Evolutionary conservation across 2,329 filamentous ascomycete species (phyloP), one percentile per base, ranked within the genome.

Genomic region (Coleophoma eucalyptorum): DNA sequence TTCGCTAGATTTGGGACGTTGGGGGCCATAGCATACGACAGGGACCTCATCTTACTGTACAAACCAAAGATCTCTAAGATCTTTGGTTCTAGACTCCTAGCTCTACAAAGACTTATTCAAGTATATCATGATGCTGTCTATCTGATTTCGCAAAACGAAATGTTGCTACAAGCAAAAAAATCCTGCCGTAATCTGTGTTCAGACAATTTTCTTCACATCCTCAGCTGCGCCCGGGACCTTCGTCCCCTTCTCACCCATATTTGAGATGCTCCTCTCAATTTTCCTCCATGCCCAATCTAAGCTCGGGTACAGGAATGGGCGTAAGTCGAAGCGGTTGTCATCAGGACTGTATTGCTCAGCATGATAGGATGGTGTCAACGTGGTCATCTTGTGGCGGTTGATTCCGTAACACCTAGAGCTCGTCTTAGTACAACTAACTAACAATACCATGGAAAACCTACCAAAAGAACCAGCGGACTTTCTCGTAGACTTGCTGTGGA

Each of bases 371-470:
- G 61, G 60, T 18, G 35, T 38, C 74, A 73, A 3, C 77, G 81
- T 74, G 3, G 77, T 81, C 71, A 78, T 77, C 65, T 86, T 86
- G 60, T 86, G 82, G 11, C 83, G 65, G 61, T 86, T 86, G 58
- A 84, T 80, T 0, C 73, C 71, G 62, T 82, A 80, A 55, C 46
- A 43, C 46, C 72, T 75, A 47, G 54, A 62, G 51, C 12, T 21
- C 21, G 34, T 12, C 65, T 50, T 63, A 65, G 21, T 59, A 58
- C 44, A 58, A 26, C 26, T 26, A 5, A 26, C 26, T 8, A 8
- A 26, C 26, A 35, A 20, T 47, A 53, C 35, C 19, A 19, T 15
- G 26, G 13, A 37, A 20, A 41, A 45, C 48, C 12, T n/a, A 49
- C 26, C 40, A 59, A 44, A 52, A 75, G 63, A 79, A 79, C 19